Evolutionary conservation across 2,329 filamentous ascomycete genomes (phyloP), one percentile per base, ranked within the genome.

Genomic region (Diaporthe helianthi): DNA sequence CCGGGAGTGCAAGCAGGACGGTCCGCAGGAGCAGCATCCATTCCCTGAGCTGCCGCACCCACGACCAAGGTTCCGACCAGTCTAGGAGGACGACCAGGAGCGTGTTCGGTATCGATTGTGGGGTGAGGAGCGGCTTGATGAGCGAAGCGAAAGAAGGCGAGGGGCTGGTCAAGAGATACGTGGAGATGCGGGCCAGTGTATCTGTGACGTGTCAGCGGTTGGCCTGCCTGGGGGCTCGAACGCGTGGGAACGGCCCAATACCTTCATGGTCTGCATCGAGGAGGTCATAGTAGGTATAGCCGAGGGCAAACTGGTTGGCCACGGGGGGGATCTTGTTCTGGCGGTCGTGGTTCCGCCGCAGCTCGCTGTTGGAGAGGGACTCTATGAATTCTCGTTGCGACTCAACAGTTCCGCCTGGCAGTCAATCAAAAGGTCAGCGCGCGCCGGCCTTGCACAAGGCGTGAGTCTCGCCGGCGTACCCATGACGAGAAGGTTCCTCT

Each of bases 231-330:
- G 36, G 26, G n/a, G 19, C 5, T 26, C 24, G 26, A 49, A 41
- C 13, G 22, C 15, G 29, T 13, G 19, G n/a, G 58, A 49, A 47
- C 65, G 29, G 22, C 76, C 80, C 70, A 80, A 92, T 91, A 94
- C 93, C 93, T 85, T 98, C 95, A 79, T 97, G 94, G 78, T 98
- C 94, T 68, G 93, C 92, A 80, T 98, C 94, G 46, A 97, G 85
- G 46, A 98, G 93, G 80, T 98, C 93, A 79, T 97, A 93, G 81
- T 97, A 98, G 66, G 94, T 97, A 79, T 98, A 98, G 64, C 94
- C 94, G 70, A 98, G 83, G 13, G 94, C 94, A 80, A 97, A 97
- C 77, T 92, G 92, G 78, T 98, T 98, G 67, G 94, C 94, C 76
- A 97, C 88, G 26, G 93, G 93, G 2, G 93, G 91, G 71, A 87